phyloP scores from a whole-genome alignment of 352 stramenopile genomes.

The Peronosclerospora sorghi region DNA sequence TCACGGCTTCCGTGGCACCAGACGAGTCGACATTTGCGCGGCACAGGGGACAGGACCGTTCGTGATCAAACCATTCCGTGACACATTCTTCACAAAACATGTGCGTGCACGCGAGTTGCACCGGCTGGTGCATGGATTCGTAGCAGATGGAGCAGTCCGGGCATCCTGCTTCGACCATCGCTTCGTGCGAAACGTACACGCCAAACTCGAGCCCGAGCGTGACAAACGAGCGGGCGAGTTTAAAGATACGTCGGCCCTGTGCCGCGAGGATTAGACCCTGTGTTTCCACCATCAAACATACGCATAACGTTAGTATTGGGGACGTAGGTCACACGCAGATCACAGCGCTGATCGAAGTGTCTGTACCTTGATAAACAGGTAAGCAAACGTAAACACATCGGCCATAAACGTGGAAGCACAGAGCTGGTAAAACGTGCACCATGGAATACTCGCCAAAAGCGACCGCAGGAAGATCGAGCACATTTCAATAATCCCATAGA shows the following conservation, averaged over 20 bases:
- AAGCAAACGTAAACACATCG: constrained; percentile 62
- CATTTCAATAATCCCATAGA: constrained; percentile 72
- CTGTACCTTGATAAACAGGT: constrained; percentile 67
- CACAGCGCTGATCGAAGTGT: background rate
- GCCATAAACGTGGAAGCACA: constrained; percentile 63
- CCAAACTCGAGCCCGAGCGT: constrained; percentile 58
- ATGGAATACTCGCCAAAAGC: constrained; percentile 45
- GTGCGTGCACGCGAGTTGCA: constrained; percentile 67
- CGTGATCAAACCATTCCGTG: constrained; percentile 74
- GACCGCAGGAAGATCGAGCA: constrained; percentile 57
- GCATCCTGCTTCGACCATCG: constrained; percentile 43
- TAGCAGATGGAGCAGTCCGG: constrained; percentile 81
- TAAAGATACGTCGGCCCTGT: constrained; percentile 39
- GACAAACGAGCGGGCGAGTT: constrained; percentile 42
- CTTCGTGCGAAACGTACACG: constrained; percentile 47
- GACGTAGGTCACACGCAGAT: background rate
- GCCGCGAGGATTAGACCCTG: constrained; percentile 47
- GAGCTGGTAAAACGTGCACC: constrained; percentile 71
- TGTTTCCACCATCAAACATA: background rate
- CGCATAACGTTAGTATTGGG: too few species aligned
- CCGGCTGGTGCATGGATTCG: constrained; percentile 52
- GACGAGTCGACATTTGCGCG: constrained; percentile 36
- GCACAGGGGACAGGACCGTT: constrained; percentile 71
- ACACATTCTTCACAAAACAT: constrained; percentile 83
- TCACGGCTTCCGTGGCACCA: constrained; percentile 16